phyloP scores from a whole-genome alignment of 2,329 filamentous ascomycete genomes.

The Aspergillus melleus region DNA sequence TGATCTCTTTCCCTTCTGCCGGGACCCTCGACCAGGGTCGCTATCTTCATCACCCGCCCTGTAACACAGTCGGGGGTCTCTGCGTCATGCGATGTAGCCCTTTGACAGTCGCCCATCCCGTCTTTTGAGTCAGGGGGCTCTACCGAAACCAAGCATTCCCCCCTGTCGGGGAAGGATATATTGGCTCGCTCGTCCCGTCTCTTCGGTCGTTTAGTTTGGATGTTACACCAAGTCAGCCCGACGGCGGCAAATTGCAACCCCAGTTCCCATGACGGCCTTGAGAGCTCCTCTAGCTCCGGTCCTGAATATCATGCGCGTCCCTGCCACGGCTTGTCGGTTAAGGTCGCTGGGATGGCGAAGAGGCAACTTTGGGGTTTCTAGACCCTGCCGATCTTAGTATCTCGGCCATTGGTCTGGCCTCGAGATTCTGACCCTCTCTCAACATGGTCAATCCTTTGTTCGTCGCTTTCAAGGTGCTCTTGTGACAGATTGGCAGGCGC shows the following conservation, averaged over 20 bases:
- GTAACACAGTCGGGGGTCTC: not conserved
- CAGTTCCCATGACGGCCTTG: constrained; percentile 11
- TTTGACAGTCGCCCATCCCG: not conserved
- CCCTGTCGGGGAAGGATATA: not conserved
- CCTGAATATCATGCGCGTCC: constrained; percentile 7
- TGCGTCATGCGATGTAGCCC: not conserved
- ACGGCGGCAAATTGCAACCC: constrained; percentile 10
- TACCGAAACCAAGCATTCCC: not conserved
- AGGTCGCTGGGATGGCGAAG: not conserved
- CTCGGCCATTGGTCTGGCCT: not conserved
- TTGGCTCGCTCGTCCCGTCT: not conserved
- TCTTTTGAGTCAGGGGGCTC: not conserved
- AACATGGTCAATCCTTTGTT: not conserved
- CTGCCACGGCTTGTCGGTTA: not conserved
- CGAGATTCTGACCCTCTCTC: not conserved
- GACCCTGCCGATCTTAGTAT: not conserved
- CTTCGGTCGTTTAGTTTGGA: not conserved
- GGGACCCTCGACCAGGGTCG: not conserved
- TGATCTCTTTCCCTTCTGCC: not conserved
- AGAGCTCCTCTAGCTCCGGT: not conserved
- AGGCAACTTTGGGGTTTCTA: not conserved
- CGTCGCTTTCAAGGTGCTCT: not conserved
- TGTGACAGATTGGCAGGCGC: not conserved
- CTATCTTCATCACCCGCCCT: not conserved
- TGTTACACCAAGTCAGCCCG: constrained; percentile 11